These are phyloP conservation scores for Cucurbita pepo DNA, from an alignment of 306 rosid species.

Conservation along the genomic window DNA sequence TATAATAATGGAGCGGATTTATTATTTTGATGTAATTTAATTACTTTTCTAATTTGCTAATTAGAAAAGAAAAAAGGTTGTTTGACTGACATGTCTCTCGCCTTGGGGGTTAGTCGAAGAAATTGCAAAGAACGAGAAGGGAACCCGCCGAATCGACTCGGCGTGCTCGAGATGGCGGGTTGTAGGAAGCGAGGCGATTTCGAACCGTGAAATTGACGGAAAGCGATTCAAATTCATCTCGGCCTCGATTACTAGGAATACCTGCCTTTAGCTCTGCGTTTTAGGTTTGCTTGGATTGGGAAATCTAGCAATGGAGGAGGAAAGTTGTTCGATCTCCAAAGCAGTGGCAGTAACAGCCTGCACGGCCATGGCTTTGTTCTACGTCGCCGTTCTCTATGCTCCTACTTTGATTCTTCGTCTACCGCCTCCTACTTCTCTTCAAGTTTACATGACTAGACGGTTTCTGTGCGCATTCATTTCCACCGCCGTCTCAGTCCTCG, in stretches of 20 bases:
- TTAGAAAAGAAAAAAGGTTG: not conserved
- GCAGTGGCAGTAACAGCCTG: conserved; percentile 33
- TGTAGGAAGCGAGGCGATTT: not conserved
- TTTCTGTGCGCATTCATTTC: conserved; percentile 63
- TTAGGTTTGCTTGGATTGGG: not conserved
- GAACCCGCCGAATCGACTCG: not conserved
- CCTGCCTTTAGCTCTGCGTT: not conserved
- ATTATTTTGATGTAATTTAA: not conserved
- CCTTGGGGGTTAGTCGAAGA: not conserved
- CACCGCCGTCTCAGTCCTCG: conserved; percentile 35
- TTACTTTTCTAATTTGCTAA: not conserved
- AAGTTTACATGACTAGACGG: conserved; percentile 51
- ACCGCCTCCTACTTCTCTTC: conserved; percentile 55
- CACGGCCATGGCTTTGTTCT: conserved; percentile 49
- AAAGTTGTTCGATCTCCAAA: conserved; percentile 21
- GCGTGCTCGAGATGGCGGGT: not conserved
- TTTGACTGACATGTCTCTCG: not conserved
- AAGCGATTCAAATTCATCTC: not conserved
- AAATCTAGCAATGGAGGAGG: conserved; percentile 36
- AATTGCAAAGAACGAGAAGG: not conserved
- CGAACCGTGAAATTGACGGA: not conserved
- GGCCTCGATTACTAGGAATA: not conserved
- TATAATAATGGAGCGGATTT: too few relatives aligned
- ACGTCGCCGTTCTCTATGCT: conserved; percentile 57
- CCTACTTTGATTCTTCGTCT: conserved; percentile 69